These are phyloP conservation scores for Sporothrix variecibatus DNA, from an alignment of 2,329 filamentous ascomycete species.

Conservation along the genomic window DNA sequence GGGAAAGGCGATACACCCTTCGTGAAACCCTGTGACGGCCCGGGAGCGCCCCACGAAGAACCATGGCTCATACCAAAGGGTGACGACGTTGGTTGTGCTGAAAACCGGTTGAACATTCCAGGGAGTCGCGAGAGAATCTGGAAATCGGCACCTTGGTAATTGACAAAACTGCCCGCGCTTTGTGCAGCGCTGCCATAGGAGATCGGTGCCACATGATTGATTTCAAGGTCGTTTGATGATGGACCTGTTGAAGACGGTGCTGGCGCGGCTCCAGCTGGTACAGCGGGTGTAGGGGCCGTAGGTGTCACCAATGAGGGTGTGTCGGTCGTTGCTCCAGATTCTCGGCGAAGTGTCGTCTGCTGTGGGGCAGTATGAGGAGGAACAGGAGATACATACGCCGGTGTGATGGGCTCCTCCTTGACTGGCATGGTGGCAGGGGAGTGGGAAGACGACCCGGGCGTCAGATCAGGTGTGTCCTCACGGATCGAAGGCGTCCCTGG, in stretches of 20 bases:
- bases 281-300: neutral
- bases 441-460: conserved; percentile 11
- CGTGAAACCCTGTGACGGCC: conserved; percentile 28
- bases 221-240: conserved; percentile 45
- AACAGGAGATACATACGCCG: conserved; percentile 18
- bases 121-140: conserved; percentile 51
- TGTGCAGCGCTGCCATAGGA: neutral
- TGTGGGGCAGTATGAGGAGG: conserved; percentile 34
- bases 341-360: neutral
- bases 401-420: conserved; percentile 21
- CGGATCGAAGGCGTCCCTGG: neutral
- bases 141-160: conserved; percentile 46
- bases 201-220: conserved; percentile 54
- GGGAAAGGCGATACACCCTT: conserved; percentile 33
- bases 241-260: neutral
- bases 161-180: conserved; percentile 41
- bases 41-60: conserved; percentile 26
- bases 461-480: conserved; percentile 23
- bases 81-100: conserved; percentile 21
- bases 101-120: conserved; percentile 44
- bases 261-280: neutral
- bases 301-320: neutral
- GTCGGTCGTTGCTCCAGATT: neutral
- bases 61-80: conserved; percentile 27
- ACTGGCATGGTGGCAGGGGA: neutral